Evolutionary conservation across 1,284 basidiomycete genomes (phyloP), one percentile per base, ranked within the genome.

Genomic region (Tremellales sp.): DNA sequence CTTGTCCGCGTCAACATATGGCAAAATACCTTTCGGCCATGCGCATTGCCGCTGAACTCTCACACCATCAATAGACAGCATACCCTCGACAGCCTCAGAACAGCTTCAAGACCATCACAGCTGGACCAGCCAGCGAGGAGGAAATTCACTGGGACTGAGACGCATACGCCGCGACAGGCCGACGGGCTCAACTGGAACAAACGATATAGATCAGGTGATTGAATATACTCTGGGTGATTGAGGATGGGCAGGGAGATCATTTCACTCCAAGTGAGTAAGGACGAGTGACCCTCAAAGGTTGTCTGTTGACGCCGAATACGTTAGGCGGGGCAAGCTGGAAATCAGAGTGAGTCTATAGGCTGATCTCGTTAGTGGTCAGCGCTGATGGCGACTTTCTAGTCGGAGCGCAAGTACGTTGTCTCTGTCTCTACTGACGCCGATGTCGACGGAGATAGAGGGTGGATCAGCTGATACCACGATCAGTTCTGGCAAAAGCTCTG

Each of bases 281-380:
- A 18, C 25, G 13, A 16, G 31, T 26, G 1, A 22, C 1, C 7
- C 34, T 44, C 35, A 45, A 37, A 14, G 16, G 10, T 28, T 19
- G 10, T 13, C 18, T 9, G 35, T 43, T 48, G 19, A 48, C 40
- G 19, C 16, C 10, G 27, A 12, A 26, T 22, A 7, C 3, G 42
- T 37, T 85, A 92, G 70, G 81, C 93, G 13, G 92, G 92, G 58
- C 92, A 97, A 82, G 94, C 91, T 54, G 91, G 92, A 58, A 97
- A 97, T 72, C 90, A 94, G 78, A 89, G 91, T 92, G 24, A 47
- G 79, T 65, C 4, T 43, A 35, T 26, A 18, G 16, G 24, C 45
- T 47, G 22, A 48, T 37, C 34, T 21, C 3, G 13, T 14, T 31
- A 34, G 48, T 51, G 40, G 45, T 38, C 33, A 26, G 22, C 31